Evolutionary conservation across 169 alveolate genomes (phyloP).

Genomic region (Babesia divergens): DNA sequence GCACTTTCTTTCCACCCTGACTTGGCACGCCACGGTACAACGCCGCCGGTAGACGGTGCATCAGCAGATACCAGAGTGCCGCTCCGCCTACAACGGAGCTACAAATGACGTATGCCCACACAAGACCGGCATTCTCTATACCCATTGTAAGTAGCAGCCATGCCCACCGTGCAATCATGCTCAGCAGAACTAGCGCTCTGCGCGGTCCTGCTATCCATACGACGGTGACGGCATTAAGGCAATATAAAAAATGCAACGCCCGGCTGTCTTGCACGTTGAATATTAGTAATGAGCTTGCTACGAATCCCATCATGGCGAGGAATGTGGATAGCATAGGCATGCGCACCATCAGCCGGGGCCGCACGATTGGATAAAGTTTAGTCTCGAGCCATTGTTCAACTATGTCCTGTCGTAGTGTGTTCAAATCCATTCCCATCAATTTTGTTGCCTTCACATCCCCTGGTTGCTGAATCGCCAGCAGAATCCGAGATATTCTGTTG

Average conservation of each 20-base stretch:
- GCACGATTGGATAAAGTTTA: conserved; percentile 10
- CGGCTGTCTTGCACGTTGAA: background rate
- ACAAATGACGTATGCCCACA: background rate
- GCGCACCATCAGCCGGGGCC: conserved; percentile 2
- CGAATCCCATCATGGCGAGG: background rate
- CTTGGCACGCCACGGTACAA: background rate
- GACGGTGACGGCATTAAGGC: background rate
- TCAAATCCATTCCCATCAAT: background rate
- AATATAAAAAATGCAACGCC: background rate
- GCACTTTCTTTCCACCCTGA: no score
- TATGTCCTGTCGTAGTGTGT: background rate
- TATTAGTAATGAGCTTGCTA: background rate
- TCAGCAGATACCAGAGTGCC: background rate
- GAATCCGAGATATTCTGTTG: background rate
- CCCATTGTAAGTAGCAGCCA: background rate
- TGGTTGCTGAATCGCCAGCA: background rate
- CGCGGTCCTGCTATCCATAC: conserved; percentile 6
- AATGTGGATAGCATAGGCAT: conserved; percentile 12
- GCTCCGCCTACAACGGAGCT: background rate
- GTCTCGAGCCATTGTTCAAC: conserved; percentile 3
- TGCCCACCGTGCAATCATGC: background rate
- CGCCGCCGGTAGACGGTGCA: background rate
- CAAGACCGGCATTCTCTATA: background rate
- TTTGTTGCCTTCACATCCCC: background rate
- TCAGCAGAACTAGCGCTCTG: background rate